Conservation (phyloP, 176 grass and related monocot species). For the Oryza glumipatula region DNA sequence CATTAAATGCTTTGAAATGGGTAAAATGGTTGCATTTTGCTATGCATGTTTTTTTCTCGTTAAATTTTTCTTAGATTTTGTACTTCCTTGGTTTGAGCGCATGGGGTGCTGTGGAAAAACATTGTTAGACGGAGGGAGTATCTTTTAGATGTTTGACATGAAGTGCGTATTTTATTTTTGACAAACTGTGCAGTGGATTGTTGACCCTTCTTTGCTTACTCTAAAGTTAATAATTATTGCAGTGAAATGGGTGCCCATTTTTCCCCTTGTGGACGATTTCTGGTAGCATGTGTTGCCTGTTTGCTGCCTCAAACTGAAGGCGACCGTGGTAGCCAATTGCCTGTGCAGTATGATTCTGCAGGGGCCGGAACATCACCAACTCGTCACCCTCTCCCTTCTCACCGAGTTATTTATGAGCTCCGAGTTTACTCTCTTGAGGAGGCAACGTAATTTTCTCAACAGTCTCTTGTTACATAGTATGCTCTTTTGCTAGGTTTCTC, state of each 20-base stretch:
- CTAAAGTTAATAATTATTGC: constrained; percentile 41
- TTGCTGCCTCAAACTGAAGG: constrained; percentile 89
- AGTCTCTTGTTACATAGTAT: constrained; percentile 19
- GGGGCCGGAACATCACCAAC: constrained; percentile 90
- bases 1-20: neutral
- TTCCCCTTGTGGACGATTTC: constrained; percentile 93
- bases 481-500: constrained; percentile 14
- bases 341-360: constrained; percentile 67
- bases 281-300: constrained; percentile 98
- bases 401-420: constrained; percentile 97
- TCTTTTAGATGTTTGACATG: constrained; percentile 5
- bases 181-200: constrained; percentile 28
- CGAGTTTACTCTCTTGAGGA: constrained; percentile 97
- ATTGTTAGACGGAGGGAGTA: neutral
- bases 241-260: constrained; percentile 99
- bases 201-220: constrained; percentile 42
- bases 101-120: neutral
- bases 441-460: constrained; percentile 60
- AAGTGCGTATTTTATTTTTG: constrained; percentile 25
- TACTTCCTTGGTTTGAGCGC: neutral
- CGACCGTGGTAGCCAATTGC: constrained; percentile 65
- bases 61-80: neutral
- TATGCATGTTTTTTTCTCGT: neutral
- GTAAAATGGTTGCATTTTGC: neutral
- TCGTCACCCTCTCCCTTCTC: constrained; percentile 83